Conservation (phyloP, 176 grass and related monocot genomes). For the Bolboschoenus planiculmis region DNA sequence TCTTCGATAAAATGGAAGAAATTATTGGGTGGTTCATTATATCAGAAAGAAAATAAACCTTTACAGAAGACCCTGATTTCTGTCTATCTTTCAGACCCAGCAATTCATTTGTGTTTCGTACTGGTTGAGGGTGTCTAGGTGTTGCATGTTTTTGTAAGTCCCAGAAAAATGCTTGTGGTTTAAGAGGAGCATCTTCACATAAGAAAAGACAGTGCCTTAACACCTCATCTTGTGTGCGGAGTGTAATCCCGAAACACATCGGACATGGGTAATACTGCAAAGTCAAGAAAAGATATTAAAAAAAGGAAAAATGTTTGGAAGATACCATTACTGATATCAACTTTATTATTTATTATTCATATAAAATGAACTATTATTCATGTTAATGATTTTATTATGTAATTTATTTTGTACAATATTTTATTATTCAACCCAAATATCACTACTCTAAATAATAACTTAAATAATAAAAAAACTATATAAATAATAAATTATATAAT, state of each 20-base stretch:
- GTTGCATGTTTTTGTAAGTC: neutral
- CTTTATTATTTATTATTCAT: too few relatives aligned
- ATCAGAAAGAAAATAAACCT: neutral
- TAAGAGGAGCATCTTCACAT: slow-evolving; percentile 6
- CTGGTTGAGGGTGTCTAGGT: neutral
- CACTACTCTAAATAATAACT: too few relatives aligned
- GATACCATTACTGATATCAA: too few relatives aligned
- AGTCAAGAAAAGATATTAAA: neutral
- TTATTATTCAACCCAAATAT: too few relatives aligned
- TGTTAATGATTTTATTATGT: too few relatives aligned
- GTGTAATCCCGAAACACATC: neutral
- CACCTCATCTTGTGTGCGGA: slow-evolving; percentile 5
- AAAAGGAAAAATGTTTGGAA: too few relatives aligned
- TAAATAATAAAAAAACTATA: too few relatives aligned
- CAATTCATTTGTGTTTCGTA: neutral
- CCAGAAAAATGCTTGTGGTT: neutral
- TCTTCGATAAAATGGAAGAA: neutral
- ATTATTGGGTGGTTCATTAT: neutral
- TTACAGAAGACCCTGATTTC: neutral
- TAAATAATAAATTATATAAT: too few relatives aligned
- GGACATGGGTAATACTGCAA: slow-evolving; percentile 14
- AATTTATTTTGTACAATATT: too few relatives aligned
- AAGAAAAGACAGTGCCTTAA: slow-evolving; percentile 9
- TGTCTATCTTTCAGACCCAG: neutral
- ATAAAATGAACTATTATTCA: too few relatives aligned